phyloP scores from a whole-genome alignment of 1,284 basidiomycete species.

The Microbotryum intermedium region DNA sequence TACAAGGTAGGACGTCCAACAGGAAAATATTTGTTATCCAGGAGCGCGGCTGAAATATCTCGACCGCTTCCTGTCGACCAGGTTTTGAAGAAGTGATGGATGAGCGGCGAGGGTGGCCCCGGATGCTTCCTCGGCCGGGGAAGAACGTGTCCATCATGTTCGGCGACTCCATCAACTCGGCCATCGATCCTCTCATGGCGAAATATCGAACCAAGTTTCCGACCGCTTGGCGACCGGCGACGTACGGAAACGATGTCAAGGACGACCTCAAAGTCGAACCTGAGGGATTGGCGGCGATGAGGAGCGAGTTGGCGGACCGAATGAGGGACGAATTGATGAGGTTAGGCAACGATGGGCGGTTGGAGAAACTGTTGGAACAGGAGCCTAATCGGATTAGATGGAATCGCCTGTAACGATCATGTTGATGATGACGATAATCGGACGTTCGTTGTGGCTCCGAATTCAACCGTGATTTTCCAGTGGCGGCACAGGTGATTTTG shows the following conservation, averaged over 20 bases:
- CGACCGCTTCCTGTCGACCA: conserved; percentile 33
- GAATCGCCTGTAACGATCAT: no score
- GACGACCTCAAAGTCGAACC: conserved; percentile 25
- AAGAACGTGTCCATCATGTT: conserved; percentile 60
- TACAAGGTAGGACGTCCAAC: conserved; percentile 52
- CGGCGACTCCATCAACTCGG: conserved; percentile 51
- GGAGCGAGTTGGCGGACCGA: conserved; percentile 27
- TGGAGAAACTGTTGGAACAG: no score
- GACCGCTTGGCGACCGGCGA: conserved; percentile 8
- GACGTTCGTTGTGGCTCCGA: no score
- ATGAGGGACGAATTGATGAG: conserved; percentile 26
- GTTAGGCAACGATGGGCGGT: conserved; percentile 9
- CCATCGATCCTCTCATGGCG: conserved; percentile 38
- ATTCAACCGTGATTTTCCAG: no score
- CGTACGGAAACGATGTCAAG: conserved; percentile 16
- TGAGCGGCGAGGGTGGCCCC: conserved; percentile 62
- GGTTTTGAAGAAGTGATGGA: conserved; percentile 87
- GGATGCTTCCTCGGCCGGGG: conserved; percentile 61
- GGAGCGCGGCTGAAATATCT: background rate
- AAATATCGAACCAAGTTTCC: conserved; percentile 12
- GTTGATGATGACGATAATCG: no score
- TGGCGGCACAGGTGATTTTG: no score
- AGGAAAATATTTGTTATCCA: background rate
- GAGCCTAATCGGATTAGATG: no score
- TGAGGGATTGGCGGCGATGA: conserved; percentile 10